Evolutionary conservation across 2,329 filamentous ascomycete genomes (phyloP).

Genomic region (Teratosphaeria viscida): DNA sequence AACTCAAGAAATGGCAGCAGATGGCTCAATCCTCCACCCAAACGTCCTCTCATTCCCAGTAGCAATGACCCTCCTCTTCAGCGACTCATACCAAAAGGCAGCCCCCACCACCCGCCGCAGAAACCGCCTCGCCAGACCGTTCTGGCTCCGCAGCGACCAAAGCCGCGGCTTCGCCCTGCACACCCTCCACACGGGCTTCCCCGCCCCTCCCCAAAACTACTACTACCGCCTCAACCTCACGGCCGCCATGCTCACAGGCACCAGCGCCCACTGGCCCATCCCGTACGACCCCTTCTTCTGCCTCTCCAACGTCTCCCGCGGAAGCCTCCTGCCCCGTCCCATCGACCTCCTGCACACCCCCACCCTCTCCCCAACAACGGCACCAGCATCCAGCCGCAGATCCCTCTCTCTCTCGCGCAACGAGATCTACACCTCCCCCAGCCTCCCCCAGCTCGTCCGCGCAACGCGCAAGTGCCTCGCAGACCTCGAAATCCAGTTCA

Average conservation of each 20-base stretch:
- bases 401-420: neutral
- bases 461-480: slow-evolving; percentile 10
- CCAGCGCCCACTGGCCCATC: slow-evolving; percentile 11
- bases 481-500: slow-evolving; percentile 7
- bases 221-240: slow-evolving; percentile 1
- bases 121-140: neutral
- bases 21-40: slow-evolving; percentile 5
- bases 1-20: neutral
- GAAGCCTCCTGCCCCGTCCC: slow-evolving; percentile 7
- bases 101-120: neutral
- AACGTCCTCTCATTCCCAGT: neutral
- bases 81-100: neutral
- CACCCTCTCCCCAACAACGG: neutral
- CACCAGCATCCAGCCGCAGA: slow-evolving; percentile 4
- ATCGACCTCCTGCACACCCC: slow-evolving; percentile 8
- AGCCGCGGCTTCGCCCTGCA: neutral
- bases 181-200: slow-evolving; percentile 2
- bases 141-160: neutral
- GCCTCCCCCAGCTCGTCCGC: slow-evolving; percentile 7
- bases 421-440: neutral
- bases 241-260: slow-evolving; percentile 2
- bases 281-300: slow-evolving; percentile 15
- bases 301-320: slow-evolving; percentile 10
- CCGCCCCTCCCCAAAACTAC: neutral
- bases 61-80: neutral